Evolutionary conservation across 495 filamentous ascomycete genomes (phyloP).

Genomic region (Xylaria bambusicola): DNA sequence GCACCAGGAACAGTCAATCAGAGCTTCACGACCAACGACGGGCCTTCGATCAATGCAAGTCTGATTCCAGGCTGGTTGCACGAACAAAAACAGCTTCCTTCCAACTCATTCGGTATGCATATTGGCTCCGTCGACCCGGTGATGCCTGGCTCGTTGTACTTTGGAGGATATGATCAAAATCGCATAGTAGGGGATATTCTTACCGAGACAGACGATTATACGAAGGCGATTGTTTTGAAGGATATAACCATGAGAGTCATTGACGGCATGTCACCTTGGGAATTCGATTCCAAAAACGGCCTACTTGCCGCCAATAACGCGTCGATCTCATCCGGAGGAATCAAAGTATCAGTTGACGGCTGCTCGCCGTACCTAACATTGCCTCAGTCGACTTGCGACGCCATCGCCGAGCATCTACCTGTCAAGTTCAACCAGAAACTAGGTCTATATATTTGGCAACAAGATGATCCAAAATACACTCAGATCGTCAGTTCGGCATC

Average conservation of each 20-base stretch:
- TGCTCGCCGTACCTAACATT: constrained; percentile 52
- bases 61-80: constrained; percentile 33
- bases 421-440: constrained; percentile 41
- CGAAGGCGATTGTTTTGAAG: constrained; percentile 34
- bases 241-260: constrained; percentile 48
- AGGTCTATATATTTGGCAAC: constrained; percentile 57
- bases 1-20: constrained; percentile 36
- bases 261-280: constrained; percentile 46
- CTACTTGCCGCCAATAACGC: constrained; percentile 41
- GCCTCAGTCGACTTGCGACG: constrained; percentile 52
- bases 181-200: constrained; percentile 38
- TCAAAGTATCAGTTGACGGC: constrained; percentile 39
- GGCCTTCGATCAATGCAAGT: constrained; percentile 36
- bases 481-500: constrained; percentile 50
- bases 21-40: constrained; percentile 23
- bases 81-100: constrained; percentile 42
- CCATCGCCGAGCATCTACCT: constrained; percentile 48
- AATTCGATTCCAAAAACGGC: constrained; percentile 34
- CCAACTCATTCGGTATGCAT: constrained; percentile 56
- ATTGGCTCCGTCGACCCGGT: constrained; percentile 48
- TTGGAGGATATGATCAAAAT: constrained; percentile 56
- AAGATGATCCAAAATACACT: constrained; percentile 38
- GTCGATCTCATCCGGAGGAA: constrained; percentile 22
- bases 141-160: constrained; percentile 46
- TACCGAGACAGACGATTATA: constrained; percentile 32